These are phyloP conservation scores for Colletotrichum liriopes DNA, from an alignment of 2,329 filamentous ascomycete genomes.

Conservation along the genomic window DNA sequence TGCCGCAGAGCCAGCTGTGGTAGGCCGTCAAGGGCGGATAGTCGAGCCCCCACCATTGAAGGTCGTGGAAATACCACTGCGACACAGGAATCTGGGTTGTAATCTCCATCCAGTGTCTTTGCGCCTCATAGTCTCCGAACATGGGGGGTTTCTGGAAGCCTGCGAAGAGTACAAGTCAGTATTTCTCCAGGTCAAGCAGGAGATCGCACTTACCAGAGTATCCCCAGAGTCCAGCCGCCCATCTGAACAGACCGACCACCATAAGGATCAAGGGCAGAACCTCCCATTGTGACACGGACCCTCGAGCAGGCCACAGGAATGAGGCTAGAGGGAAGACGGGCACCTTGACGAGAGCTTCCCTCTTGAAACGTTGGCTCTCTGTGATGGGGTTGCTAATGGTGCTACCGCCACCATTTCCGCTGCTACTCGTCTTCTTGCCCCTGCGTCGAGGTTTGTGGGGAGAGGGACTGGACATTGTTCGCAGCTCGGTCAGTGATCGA, in stretches of 20 bases:
- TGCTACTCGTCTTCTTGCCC: constrained; percentile 63
- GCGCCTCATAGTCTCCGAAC: constrained; percentile 97
- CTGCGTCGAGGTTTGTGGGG: constrained; percentile 74
- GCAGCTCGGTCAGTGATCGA: constrained; percentile 45
- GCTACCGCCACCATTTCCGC: constrained; percentile 24
- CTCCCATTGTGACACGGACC: constrained; percentile 91
- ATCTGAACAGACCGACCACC: constrained; percentile 91
- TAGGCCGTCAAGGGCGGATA: constrained; percentile 98
- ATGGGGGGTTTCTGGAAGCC: constrained; percentile 88
- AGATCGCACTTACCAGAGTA: constrained; percentile 80
- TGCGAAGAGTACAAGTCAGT: constrained; percentile 53
- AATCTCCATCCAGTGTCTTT: constrained; percentile 99
- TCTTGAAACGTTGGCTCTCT: constrained; percentile 46
- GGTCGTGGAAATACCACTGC: constrained; percentile 98
- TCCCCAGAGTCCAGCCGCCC: constrained; percentile 93
- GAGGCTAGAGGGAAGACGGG: constrained; percentile 92
- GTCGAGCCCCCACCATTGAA: constrained; percentile 98
- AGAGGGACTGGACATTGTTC: constrained; percentile 67
- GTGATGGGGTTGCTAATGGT: constrained; percentile 3
- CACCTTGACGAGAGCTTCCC: constrained; percentile 65
- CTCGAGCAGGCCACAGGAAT: constrained; percentile 94
- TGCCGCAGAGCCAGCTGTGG: constrained; percentile 95
- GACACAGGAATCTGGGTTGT: constrained; percentile 90
- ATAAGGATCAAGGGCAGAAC: constrained; percentile 90
- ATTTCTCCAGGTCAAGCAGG: not conserved